phyloP scores from a whole-genome alignment of 2,329 filamentous ascomycete species.

The Herpotrichia juniperi region DNA sequence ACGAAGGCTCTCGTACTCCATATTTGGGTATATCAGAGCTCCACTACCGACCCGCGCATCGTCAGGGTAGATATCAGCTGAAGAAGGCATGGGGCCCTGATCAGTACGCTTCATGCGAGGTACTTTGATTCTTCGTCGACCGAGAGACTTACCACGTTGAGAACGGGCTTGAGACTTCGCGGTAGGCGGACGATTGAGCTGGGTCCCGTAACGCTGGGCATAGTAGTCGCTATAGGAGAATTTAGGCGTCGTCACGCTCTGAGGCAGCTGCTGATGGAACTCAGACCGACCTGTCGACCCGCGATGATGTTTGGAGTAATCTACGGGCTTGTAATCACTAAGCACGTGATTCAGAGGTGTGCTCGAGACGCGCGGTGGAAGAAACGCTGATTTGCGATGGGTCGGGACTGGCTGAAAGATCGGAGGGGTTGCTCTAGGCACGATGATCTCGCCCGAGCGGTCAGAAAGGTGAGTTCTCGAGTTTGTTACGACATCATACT shows the following conservation, averaged over 20 bases:
- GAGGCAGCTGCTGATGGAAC: not conserved
- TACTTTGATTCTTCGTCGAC: not conserved
- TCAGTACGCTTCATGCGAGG: conserved; percentile 28
- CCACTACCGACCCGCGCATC: conserved; percentile 18
- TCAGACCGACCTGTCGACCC: too few relatives aligned
- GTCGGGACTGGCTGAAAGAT: not conserved
- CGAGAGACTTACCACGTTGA: not conserved
- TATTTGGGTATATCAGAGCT: not conserved
- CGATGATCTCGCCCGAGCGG: not conserved
- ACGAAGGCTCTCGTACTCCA: not conserved
- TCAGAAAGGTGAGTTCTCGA: not conserved
- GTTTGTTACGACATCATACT: not conserved
- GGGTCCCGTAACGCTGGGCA: too few relatives aligned
- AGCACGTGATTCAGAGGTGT: not conserved
- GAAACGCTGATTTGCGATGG: not conserved
- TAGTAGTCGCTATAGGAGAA: too few relatives aligned
- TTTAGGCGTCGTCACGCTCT: too few relatives aligned
- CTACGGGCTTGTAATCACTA: not conserved
- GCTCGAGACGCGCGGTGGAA: not conserved
- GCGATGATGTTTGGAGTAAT: too few relatives aligned
- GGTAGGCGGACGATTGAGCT: too few relatives aligned
- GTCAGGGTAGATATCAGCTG: conserved; percentile 39
- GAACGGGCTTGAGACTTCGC: too few relatives aligned
- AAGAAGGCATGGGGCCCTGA: conserved; percentile 37
- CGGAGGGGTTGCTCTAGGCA: not conserved